Base-by-base conservation (phyloP, 1,284 basidiomycete species). In the Tremellales sp. region DNA sequence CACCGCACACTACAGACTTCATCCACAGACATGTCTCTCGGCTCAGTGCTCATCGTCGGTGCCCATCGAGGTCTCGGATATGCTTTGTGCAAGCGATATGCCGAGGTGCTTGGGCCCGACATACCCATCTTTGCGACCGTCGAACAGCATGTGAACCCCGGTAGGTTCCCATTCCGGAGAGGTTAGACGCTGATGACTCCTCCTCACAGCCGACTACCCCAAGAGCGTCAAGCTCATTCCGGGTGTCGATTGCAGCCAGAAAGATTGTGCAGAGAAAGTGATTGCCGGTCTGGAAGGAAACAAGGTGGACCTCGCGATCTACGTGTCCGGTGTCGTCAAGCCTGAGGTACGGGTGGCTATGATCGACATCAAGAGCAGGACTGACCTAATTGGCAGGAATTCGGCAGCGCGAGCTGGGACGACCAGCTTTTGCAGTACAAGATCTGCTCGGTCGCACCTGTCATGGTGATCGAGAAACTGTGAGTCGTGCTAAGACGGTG, bases 11-110 rank as follows among this genome's bases (percentile, higher is more conserved):
- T n/a, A n/a, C n/a, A n/a, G n/a, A n/a, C n/a, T n/a, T n/a, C n/a
- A n/a, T n/a, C n/a, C n/a, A n/a, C n/a, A n/a, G n/a, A n/a, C 16
- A 50, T 50, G 48, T 21, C 46, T 8, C 54, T 54, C 25, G 46
- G 45, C 43, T 52, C 58, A 38, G 60, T 55, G 3, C 54, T 70
- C 21, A 57, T 70, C 45, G 53, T 66, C 50, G 76, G 76, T 32
- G 77, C 74, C 0, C 75, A 75, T 7, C 71, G 75, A 21, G 76
- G 76, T n/a, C 70, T 78, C 7, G 76, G 76, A 3, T 63, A 72
- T n/a, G 71, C 74, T 29, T 68, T 77, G 22, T 66, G 69, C 16
- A 60, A 72, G 22, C 50, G 58, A 24, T 64, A 70, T 43, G 35
- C 53, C 21, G 25, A 32, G 7, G 26, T 47, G 5, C 48, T 58